phyloP scores from a whole-genome alignment of 164 flowering plant genomes.

The Buxus sempervirens region DNA sequence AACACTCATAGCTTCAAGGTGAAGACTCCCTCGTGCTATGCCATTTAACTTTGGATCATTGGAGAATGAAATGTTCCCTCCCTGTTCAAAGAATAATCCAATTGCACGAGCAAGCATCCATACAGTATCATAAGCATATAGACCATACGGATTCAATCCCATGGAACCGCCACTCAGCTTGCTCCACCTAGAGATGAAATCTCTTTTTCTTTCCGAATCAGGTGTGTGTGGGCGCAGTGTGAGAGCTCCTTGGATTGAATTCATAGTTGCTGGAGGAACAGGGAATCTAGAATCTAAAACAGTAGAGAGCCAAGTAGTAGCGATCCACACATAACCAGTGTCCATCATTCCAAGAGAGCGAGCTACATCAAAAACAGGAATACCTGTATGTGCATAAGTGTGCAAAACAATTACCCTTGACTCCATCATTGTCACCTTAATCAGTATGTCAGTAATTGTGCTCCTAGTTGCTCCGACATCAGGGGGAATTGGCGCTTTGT shows the following conservation, averaged over 20 bases:
- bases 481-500: slow-evolving; percentile 47
- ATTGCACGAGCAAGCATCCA: slow-evolving; percentile 54
- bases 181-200: slow-evolving; percentile 44
- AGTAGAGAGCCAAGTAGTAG: slow-evolving; percentile 48
- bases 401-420: slow-evolving; percentile 46
- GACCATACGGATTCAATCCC: slow-evolving; percentile 48
- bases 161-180: slow-evolving; percentile 40
- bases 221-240: slow-evolving; percentile 57
- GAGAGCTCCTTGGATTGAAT: slow-evolving; percentile 44
- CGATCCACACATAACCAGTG: slow-evolving; percentile 55
- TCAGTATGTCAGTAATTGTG: slow-evolving; percentile 24
- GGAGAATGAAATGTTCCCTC: slow-evolving; percentile 52
- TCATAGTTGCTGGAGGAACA: slow-evolving; percentile 15
- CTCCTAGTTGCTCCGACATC: slow-evolving; percentile 22
- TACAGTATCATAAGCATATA: slow-evolving; percentile 75
- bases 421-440: slow-evolving; percentile 39
- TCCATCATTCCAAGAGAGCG: slow-evolving; percentile 48
- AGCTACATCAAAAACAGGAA: slow-evolving; percentile 42
- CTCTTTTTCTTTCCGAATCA: slow-evolving; percentile 38
- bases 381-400: slow-evolving; percentile 33
- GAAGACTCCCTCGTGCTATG: slow-evolving; percentile 27
- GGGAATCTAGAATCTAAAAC: slow-evolving; percentile 38
- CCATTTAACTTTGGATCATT: slow-evolving; percentile 25
- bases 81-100: slow-evolving; percentile 34
- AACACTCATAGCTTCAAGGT: slow-evolving; percentile 45